Base-by-base conservation (phyloP, 139 green algal genomes). In the Volvox reticuliferus region DNA sequence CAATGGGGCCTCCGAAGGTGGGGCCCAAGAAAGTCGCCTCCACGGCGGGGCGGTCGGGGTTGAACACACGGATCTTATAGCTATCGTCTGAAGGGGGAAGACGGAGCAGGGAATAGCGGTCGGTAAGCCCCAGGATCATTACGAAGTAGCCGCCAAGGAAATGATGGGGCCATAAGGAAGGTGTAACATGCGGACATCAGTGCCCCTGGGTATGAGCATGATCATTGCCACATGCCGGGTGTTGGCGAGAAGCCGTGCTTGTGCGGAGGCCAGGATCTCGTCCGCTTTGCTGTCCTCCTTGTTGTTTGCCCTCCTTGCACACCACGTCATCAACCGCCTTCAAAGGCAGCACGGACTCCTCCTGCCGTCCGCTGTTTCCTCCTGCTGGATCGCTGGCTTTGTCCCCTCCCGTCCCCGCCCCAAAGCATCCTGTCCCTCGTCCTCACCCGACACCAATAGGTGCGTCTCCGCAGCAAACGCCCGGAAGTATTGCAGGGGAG, bases 51-150 rank as follows among this genome's bases (percentile, higher is more conserved):
- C 30, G 84, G 92, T 96, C 96, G 13, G 94, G 88, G 91, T 94
- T 93, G 90, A 91, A 95, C 73, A 93, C 80, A 20, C 93, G 90
- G 24, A 98, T 87, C 94, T 97, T 97, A 92, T 93, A 95, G 12
- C 65, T 82, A 24, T 93, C 91, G 90, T 98, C 92, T 96, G 92
- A 36, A 62, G 19, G n/a, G 81, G 55, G 81, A 19, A 76, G 81
- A 19, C 14, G 61, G 14, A 14, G 79, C 37, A 26, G 79, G 65
- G 3, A 6, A 30, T 1, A 55, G 81, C 0, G 30, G 62, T 77
- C 30, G 16, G 30, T 28, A 9, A 55, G 44, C 9, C 44, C 44
- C 44, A 55, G 44, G 9, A 55, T 14, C 44, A 55, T 5, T 55
- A 55, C 5, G 9, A 5, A 55, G 9, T 55, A 55, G 44, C 44